These are phyloP conservation scores for Globisporangium mamillatum DNA, from an alignment of 352 stramenopile species.

Conservation along the genomic window DNA sequence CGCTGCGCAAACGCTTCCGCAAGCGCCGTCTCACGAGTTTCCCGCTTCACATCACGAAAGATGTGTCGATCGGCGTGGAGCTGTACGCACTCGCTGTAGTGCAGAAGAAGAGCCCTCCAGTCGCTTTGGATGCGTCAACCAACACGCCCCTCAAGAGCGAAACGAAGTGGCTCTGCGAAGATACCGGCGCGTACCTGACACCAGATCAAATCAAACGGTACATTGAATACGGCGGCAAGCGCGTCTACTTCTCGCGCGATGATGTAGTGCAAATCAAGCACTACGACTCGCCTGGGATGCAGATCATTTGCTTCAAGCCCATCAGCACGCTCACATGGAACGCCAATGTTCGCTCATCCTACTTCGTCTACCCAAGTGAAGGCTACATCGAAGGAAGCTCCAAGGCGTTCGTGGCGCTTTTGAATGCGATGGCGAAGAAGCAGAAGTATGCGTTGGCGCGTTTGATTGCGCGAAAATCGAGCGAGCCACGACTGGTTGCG, in stretches of 20 bases:
- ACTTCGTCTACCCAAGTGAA: slow-evolving; percentile 83
- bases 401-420: slow-evolving; percentile 63
- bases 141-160: slow-evolving; percentile 76
- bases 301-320: slow-evolving; percentile 82
- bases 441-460: slow-evolving; percentile 65
- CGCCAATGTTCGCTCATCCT: slow-evolving; percentile 66
- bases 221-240: slow-evolving; percentile 69
- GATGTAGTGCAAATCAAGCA: slow-evolving; percentile 81
- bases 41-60: slow-evolving; percentile 61
- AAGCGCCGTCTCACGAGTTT: slow-evolving; percentile 75
- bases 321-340: slow-evolving; percentile 56
- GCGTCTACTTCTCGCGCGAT: slow-evolving; percentile 78
- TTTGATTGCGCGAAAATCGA: slow-evolving; percentile 72
- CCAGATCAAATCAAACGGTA: slow-evolving; percentile 78
- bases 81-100: slow-evolving; percentile 61
- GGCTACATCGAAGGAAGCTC: slow-evolving; percentile 75
- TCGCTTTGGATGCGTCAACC: slow-evolving; percentile 65
- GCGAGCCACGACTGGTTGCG: slow-evolving; percentile 70
- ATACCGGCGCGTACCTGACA: slow-evolving; percentile 70
- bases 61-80: slow-evolving; percentile 76
- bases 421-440: slow-evolving; percentile 65
- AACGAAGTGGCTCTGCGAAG: slow-evolving; percentile 85
- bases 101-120: slow-evolving; percentile 58
- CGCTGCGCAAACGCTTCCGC: slow-evolving; percentile 75
- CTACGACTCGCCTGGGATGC: slow-evolving; percentile 66